Percentiles rank a stretch among this genome's conserved stretches.
Conservation (phyloP, 441 rosid genomes). For the Melastoma candidum region DNA sequence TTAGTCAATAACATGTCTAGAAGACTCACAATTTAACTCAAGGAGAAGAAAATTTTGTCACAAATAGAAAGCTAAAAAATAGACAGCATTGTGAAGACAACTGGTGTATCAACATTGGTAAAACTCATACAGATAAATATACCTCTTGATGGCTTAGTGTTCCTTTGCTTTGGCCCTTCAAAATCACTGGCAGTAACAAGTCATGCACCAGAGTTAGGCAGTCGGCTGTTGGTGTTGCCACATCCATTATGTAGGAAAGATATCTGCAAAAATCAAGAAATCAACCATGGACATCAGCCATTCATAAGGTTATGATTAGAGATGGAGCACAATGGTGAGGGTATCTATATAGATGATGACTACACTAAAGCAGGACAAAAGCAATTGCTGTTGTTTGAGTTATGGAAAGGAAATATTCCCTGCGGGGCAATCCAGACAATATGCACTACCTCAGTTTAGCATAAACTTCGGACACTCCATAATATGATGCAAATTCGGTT, state of each 20-base stretch:
- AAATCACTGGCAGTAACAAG: constrained; percentile 69
- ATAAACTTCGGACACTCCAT: constrained; percentile 89
- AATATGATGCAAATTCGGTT: constrained; percentile 83
- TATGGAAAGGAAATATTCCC: too few relatives aligned
- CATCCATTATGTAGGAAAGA: constrained; percentile 95
- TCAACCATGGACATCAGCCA: neutral
- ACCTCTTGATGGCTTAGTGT: constrained; percentile 98
- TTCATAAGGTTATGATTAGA: too few relatives aligned
- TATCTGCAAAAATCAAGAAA: constrained; percentile 38
- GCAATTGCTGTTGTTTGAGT: too few relatives aligned
- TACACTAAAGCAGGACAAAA: too few relatives aligned
- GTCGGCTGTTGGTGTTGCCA: constrained; percentile 96
- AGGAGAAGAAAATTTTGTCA: neutral
- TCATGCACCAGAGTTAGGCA: constrained; percentile 86
- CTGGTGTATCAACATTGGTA: neutral
- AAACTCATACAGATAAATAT: constrained; percentile 7
- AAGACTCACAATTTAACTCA: neutral
- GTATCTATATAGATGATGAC: too few relatives aligned
- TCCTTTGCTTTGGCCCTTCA: constrained; percentile 76
- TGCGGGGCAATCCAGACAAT: neutral
- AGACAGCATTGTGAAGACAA: neutral
- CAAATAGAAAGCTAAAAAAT: neutral
- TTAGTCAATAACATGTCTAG: neutral
- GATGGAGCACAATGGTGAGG: too few relatives aligned
- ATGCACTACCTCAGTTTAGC: constrained; percentile 70